phyloP scores from a whole-genome alignment of 2,329 filamentous ascomycete genomes.

The Diplodia mutila region DNA sequence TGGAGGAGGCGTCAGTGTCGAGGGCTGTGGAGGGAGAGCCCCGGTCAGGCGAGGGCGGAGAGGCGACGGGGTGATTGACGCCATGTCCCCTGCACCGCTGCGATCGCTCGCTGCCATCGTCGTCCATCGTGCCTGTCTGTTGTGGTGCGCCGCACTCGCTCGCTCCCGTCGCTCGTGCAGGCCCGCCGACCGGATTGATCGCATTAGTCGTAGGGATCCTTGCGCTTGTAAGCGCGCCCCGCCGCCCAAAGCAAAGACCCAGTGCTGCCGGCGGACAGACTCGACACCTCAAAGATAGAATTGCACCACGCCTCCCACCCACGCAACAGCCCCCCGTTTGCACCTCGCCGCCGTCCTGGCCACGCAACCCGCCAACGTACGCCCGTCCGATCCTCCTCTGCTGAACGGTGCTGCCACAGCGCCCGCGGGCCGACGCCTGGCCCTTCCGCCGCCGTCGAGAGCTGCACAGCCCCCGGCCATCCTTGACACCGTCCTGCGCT shows the following conservation, averaged over 20 bases:
- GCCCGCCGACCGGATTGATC: slow-evolving; percentile 8
- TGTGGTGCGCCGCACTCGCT: slow-evolving; percentile 2
- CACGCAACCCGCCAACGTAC: slow-evolving; percentile 25
- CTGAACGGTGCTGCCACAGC: slow-evolving; percentile 1
- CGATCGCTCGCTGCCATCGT: not conserved
- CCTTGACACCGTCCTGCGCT: slow-evolving; percentile 27
- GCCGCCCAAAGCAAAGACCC: slow-evolving; percentile 20
- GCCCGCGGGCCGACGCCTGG: slow-evolving; percentile 26
- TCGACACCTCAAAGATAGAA: slow-evolving; percentile 26
- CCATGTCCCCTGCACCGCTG: slow-evolving; percentile 14
- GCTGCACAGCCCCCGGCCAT: slow-evolving; percentile 26
- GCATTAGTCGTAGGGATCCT: slow-evolving; percentile 15
- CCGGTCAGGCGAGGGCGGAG: slow-evolving; percentile 10
- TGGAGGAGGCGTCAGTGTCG: slow-evolving; percentile 6
- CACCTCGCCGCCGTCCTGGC: slow-evolving; percentile 6
- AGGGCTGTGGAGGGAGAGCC: not conserved
- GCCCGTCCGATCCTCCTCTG: not conserved
- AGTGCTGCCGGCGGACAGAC: slow-evolving; percentile 20
- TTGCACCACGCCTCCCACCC: slow-evolving; percentile 17
- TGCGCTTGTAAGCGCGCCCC: slow-evolving; percentile 23
- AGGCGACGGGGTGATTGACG: slow-evolving; percentile 12
- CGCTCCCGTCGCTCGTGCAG: not conserved
- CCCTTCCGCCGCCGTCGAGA: slow-evolving; percentile 25
- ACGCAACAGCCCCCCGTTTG: slow-evolving; percentile 4
- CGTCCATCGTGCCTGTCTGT: not conserved